Evolutionary conservation across 2,329 filamentous ascomycete genomes (phyloP), one percentile per base, ranked within the genome.

Genomic region (Exophiala viscosa): DNA sequence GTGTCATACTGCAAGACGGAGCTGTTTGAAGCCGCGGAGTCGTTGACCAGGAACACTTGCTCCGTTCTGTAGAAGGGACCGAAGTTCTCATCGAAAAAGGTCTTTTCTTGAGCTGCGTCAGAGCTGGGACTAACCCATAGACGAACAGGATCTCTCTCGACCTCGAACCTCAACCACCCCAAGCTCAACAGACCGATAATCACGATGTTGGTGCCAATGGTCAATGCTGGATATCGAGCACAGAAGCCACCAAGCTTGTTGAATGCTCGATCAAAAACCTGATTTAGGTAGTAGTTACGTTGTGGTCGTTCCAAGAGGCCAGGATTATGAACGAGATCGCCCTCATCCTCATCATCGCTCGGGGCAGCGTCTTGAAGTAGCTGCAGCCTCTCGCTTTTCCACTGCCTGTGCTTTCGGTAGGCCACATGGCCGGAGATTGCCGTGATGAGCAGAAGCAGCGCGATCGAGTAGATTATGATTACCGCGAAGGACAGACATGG

Each of bases 51-150:
- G 69, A 99, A 99, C 0, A 85, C 83, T 71, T 99, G 93, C 69
- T 99, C 88, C 0, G 91, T 87, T 36, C 93, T 87, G 71, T 93
- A 99, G 66, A 99, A 99, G 0, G 92, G 90, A 0, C 93, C 95
- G 67, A 99, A 99, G 62, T 90, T 90, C 33, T 81, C 69, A 67
- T 99, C 95, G 60, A 97, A 99, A 67, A 95, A 99, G 1, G 81
- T 80, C 73, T 99, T 99, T 68, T 99, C 92, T 66, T 90, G 81
- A 0, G 93, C 93, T 15, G 95, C 92, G 44, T 85, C 82, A 3
- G 93, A 97, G 7, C 87, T 87, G 6, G 93, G 93, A 63, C 92
- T 91, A n/a, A 99, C 93, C 93, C 93, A 99, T 7, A 99, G 76
- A 43, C 88, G 84, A 9, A 95, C 93, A 5, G 93, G 93, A 57